phyloP scores from a whole-genome alignment of 1,284 basidiomycete genomes.

The Phaffia rhodozyma region DNA sequence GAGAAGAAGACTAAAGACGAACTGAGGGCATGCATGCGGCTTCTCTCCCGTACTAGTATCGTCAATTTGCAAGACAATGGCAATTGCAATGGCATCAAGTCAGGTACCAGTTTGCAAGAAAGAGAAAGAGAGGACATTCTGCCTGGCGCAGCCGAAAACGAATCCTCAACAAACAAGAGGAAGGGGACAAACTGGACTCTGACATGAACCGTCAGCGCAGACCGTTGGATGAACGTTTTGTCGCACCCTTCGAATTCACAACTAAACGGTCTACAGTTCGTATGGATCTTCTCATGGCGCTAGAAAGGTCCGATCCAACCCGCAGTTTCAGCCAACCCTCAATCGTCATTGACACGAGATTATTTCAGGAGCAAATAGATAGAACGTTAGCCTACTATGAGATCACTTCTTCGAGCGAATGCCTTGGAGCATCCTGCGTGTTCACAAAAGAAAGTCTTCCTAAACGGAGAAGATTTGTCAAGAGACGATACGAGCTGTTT shows the following conservation, averaged over 20 bases:
- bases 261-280: conserved; percentile 30
- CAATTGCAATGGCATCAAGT: background rate
- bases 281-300: background rate
- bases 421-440: conserved; percentile 36
- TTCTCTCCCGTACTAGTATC: conserved; percentile 42
- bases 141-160: background rate
- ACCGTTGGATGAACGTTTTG: conserved; percentile 37
- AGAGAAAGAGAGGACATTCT: background rate
- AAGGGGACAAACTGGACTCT: conserved; percentile 35
- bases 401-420: conserved; percentile 40
- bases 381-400: conserved; percentile 38
- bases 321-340: background rate
- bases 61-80: conserved; percentile 27
- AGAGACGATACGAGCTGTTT: background rate
- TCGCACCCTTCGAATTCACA: conserved; percentile 31
- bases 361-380: conserved; percentile 18
- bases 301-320: background rate
- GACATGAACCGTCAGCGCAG: conserved; percentile 36
- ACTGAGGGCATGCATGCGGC: conserved; percentile 40
- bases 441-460: conserved; percentile 33
- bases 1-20: conserved; percentile 19
- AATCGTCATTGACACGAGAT: background rate
- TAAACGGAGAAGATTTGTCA: background rate
- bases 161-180: background rate
- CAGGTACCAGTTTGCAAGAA: background rate